A percentile compares a stretch with the other conserved stretches of the same genome.
These are phyloP conservation scores for Pleurotus cornucopiae DNA, from an alignment of 768 basidiomycete genomes.

Conservation along the genomic window DNA sequence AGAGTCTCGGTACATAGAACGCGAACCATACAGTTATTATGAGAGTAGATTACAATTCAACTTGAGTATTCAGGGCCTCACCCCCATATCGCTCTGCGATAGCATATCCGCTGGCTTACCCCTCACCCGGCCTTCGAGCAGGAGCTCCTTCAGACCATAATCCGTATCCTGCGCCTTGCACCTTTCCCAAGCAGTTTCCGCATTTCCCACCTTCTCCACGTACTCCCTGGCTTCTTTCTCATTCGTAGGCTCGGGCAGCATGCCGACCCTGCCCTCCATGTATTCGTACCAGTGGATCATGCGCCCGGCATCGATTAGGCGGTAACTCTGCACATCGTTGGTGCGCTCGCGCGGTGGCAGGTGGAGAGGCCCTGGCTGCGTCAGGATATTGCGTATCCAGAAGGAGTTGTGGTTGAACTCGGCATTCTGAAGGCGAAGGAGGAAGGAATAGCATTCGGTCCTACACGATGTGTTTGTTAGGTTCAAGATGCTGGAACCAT, in stretches of 20 bases:
- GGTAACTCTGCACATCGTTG: constrained; percentile 28
- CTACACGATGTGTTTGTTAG: constrained; percentile 4
- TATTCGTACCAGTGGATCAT: constrained; percentile 8
- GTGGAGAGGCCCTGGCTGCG: constrained; percentile 37
- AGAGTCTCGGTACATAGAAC: no score
- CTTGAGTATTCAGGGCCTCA: no score
- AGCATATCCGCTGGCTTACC: no score
- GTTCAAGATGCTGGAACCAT: background rate
- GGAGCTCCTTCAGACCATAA: no score
- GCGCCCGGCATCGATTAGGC: constrained; percentile 50
- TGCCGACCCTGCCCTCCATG: background rate
- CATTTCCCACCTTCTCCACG: no score
- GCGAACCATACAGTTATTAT: no score
- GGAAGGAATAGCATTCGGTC: constrained; percentile 23
- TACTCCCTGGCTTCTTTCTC: background rate
- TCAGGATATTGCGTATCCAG: constrained; percentile 37
- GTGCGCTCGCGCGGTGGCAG: constrained; percentile 24
- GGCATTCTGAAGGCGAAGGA: constrained; percentile 35
- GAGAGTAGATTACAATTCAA: no score
- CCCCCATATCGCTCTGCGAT: no score
- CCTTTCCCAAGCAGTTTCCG: no score
- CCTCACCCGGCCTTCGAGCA: no score
- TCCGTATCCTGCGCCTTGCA: no score
- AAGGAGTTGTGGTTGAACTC: constrained; percentile 37
- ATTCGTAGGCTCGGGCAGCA: background rate